Evolutionary conservation across 768 basidiomycete genomes (phyloP), one percentile per base, ranked within the genome.

Genomic region (Rubroboletus satanas): DNA sequence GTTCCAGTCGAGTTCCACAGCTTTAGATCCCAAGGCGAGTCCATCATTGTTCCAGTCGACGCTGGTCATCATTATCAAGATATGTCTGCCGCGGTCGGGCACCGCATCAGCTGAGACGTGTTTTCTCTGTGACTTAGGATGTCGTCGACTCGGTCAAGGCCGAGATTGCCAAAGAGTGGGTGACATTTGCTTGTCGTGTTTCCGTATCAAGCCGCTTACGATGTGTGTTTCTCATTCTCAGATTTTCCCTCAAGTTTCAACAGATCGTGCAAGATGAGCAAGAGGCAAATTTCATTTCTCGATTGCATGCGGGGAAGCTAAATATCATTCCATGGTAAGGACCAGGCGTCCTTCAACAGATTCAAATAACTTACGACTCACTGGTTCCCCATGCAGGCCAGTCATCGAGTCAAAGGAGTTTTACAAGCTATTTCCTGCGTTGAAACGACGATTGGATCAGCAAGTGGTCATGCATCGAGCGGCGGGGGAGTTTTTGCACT

Each of bases 1-100:
- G 0, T 83, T 83, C 69, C 82, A 83, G 55, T 78, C 80, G 0
- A 81, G 80, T n/a, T 77, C 80, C 0, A 76, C 79, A 0, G 75
- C 85, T 12, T 65, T 85, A 4, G 82, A 86, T 59, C 84, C 84
- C 9, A 73, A 75, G 14, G 71, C 77, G 0, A 85, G 84, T 61
- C 83, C 82, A 0, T 75, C 74, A 3, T 66, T 86, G 7, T 85
- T 85, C 67, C 79, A 77, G 58, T 84, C 82, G 0, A 81, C 76
- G 0, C 67, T 86, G 14, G 77, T 76, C 7, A 83, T 85, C 57
- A 83, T 85, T 42, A 84, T 85, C 66, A 86, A 85, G 75, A 83
- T 77, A 21, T 2, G 43, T 49, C 1, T 31, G 0, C 5, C 1
- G 1, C 0, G n/a, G 29, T 42, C 41, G 18, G 31, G 0, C 9